Base-by-base conservation (phyloP, 148 eudicot species). In the Silene latifolia region DNA sequence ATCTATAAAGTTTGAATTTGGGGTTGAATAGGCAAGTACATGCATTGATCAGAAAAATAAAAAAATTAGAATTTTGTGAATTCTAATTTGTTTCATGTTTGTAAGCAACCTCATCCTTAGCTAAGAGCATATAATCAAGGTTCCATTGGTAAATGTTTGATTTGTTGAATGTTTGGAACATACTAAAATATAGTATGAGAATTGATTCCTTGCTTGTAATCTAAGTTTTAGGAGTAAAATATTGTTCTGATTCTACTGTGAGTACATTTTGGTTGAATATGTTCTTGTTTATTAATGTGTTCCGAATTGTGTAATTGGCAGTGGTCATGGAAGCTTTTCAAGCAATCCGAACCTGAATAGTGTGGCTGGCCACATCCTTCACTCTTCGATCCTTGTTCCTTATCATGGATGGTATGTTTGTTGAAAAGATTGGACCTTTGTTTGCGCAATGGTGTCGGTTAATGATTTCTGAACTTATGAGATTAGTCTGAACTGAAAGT, bases 291-390 rank as follows among this genome's bases (percentile, higher is more conserved):
- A 51, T n/a, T 77, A 21, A 73, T 48, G 29, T 80, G 71, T 44
- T n/a, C 58, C 1, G 44, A 51, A 15, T 58, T 46, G 42, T 66
- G 61, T 76, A 66, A 48, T 66, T 67, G 23, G 67, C 86, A 90
- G 96, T 88, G 96, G 96, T 6, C 96, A 90, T 84, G 96, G 96
- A 66, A 90, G 96, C 80, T 90, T 90, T 86, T 90, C 96, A 15
- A 86, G 81, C 77, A 65, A 86, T 70, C 85, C 73, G 44, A 90
- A 85, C 81, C 63, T 90, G 73, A 90, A 90, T 74, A 90, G 89
- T 74, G 86, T 88, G 18, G 88, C 74, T 21, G 96, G 96, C 21
- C 92, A 90, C 74, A 42, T 90, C 76, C 89, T 90, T 77, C 96
- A 90, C 83, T 88, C 96, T 75, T 87, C 90, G 35, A 90, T 90